These are phyloP conservation scores for Helenozyma baotianmanensis DNA, from an alignment of 805 yeast genomes.

Conservation along the genomic window DNA sequence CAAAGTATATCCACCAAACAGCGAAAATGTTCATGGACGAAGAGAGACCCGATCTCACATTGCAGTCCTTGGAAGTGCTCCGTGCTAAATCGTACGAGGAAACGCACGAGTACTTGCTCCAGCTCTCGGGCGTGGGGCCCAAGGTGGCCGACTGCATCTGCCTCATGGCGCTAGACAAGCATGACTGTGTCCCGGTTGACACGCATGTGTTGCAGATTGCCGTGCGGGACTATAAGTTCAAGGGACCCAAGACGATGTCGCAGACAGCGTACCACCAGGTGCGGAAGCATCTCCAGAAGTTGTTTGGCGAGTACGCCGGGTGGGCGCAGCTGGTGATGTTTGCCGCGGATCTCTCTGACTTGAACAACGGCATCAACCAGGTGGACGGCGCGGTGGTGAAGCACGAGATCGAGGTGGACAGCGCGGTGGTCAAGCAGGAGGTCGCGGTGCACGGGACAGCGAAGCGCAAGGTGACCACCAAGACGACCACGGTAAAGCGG, in stretches of 20 bases:
- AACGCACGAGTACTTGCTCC: slow-evolving; percentile 56
- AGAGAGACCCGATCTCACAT: slow-evolving; percentile 31
- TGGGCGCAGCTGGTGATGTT: slow-evolving; percentile 98
- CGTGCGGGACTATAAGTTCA: slow-evolving; percentile 67
- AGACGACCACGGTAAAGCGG: slow-evolving; percentile 2
- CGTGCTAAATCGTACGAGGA: slow-evolving; percentile 45
- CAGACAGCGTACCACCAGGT: slow-evolving; percentile 52
- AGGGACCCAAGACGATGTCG: slow-evolving; percentile 43
- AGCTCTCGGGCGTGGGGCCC: slow-evolving; percentile 89
- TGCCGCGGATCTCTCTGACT: slow-evolving; percentile 73
- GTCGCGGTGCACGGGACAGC: too few species aligned
- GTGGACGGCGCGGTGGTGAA: slow-evolving; percentile 11
- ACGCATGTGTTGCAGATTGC: slow-evolving; percentile 94
- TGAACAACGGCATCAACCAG: slow-evolving; percentile 61
- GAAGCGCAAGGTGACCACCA: neutral
- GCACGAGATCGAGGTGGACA: slow-evolving; percentile 9
- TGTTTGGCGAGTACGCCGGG: slow-evolving; percentile 93
- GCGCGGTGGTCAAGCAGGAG: neutral
- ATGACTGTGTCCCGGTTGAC: slow-evolving; percentile 88
- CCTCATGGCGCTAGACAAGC: slow-evolving; percentile 83
- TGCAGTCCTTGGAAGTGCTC: slow-evolving; percentile 37
- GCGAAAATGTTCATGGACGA: slow-evolving; percentile 50
- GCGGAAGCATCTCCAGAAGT: slow-evolving; percentile 50
- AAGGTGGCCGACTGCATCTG: slow-evolving; percentile 97
- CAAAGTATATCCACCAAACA: slow-evolving; percentile 78